These are phyloP conservation scores for Prunus armeniaca DNA, from an alignment of 306 rosid genomes.

Conservation along the genomic window DNA sequence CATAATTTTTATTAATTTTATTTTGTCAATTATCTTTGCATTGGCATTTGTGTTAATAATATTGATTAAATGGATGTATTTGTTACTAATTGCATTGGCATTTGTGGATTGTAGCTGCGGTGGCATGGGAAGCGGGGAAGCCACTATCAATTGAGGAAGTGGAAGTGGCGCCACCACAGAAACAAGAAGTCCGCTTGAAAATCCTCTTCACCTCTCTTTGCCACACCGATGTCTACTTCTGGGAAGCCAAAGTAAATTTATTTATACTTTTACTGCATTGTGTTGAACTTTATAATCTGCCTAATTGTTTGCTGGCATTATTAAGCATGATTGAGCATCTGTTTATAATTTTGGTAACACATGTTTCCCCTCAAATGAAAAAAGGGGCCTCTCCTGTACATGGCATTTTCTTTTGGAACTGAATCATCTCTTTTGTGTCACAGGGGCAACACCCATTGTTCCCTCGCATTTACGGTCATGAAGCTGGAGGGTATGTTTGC, in stretches of 20 bases:
- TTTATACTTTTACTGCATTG: neutral
- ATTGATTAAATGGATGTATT: neutral
- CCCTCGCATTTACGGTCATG: slow-evolving; percentile 95
- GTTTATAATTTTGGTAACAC: too few relatives aligned
- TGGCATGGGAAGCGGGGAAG: slow-evolving; percentile 58
- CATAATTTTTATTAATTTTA: too few relatives aligned
- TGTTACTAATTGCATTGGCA: neutral
- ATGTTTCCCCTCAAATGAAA: too few relatives aligned
- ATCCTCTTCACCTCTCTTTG: slow-evolving; percentile 51
- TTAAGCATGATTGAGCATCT: neutral
- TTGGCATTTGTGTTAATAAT: too few relatives aligned
- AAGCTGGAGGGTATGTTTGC: slow-evolving; percentile 77
- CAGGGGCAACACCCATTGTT: slow-evolving; percentile 85
- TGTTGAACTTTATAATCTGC: neutral
- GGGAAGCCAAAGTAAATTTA: slow-evolving; percentile 45
- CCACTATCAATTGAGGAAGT: slow-evolving; percentile 51
- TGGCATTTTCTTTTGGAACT: neutral
- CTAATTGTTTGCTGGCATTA: neutral
- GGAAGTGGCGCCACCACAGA: slow-evolving; percentile 56
- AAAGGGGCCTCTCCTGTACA: too few relatives aligned
- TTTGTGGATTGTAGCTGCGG: slow-evolving; percentile 36
- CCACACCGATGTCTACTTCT: slow-evolving; percentile 51
- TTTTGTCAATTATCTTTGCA: too few relatives aligned
- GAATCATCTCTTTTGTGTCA: slow-evolving; percentile 6
- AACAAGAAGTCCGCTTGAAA: slow-evolving; percentile 43